Evolutionary conservation across 2,329 filamentous ascomycete species (phyloP), one percentile per base, ranked within the genome.

Genomic region (Colletotrichum australisinense): DNA sequence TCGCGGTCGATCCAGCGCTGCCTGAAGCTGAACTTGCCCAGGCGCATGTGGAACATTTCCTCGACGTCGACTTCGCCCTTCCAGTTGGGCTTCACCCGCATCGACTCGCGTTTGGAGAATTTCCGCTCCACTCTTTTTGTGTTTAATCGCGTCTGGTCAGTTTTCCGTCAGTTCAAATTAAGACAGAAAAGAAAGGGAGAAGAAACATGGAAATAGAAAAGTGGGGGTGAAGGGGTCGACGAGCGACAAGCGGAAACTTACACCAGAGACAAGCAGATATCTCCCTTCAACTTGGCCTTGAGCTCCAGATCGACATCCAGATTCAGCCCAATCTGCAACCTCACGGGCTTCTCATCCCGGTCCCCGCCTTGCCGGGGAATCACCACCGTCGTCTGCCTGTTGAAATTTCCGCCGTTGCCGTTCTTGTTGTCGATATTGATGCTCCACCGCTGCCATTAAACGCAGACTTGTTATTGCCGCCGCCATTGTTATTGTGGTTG

Each of bases 281-380:
- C 93, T 76, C 93, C 93, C 77, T 94, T 89, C 74, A 95, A 93
- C 80, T 91, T 92, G 28, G 93, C 93, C 86, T 94, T 95, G 67
- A 95, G 85, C 82, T 94, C 91, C 75, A 95, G 91, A 83, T 95
- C 93, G 62, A 95, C 88, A 78, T 95, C 93, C 63, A 95, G 83
- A 81, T 95, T 95, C 70, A 94, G 85, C 79, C 95, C 93, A 42
- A 95, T 82, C 69, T 91, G 87, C 79, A 95, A 83, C 81, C 92
- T 92, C 79, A 95, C 82, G 28, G 92, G 91, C 77, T 93, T 92
- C 75, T 90, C 83, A 77, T 81, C 78, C 14, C 46, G 32, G n/a
- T 22, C n/a, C 19, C 28, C 55, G 16, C 79, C 77, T 3, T 79
- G 72, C 8, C 79, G 76, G 5, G 78, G 78, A 14, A 79, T 57